Percentiles rank a stretch among this genome's conserved stretches.
Evolutionary conservation across 2,329 filamentous ascomycete genomes (phyloP).

Genomic region (Aspergillus pseudoviridinutans): DNA sequence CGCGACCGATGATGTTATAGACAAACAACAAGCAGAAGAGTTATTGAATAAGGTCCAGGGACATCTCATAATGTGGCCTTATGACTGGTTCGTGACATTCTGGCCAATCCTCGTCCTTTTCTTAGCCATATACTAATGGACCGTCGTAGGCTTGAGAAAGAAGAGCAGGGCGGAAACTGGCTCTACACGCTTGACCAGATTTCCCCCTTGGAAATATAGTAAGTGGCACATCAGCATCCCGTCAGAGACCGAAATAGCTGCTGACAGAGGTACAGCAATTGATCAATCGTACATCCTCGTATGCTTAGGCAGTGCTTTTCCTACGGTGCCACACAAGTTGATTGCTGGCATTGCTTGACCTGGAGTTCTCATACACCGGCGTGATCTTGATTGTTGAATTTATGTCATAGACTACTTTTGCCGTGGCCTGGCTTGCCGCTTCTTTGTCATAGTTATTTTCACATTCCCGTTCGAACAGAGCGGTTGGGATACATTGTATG

Average conservation of each 20-base stretch:
- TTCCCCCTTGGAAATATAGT: slow-evolving; percentile 92
- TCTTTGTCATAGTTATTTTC: not conserved
- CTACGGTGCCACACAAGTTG: not conserved
- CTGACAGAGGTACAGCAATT: slow-evolving; percentile 27
- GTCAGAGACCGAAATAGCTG: not conserved
- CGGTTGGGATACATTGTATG: slow-evolving; percentile 2
- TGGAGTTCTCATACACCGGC: not conserved
- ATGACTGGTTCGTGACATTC: slow-evolving; percentile 65
- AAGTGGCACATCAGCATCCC: slow-evolving; percentile 17
- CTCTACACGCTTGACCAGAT: slow-evolving; percentile 94
- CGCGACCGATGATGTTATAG: slow-evolving; percentile 69
- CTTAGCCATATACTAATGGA: slow-evolving; percentile 9
- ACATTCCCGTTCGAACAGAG: not conserved
- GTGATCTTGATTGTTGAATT: not conserved
- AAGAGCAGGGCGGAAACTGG: slow-evolving; percentile 94
- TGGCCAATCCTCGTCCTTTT: slow-evolving; percentile 5
- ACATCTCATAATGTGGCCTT: slow-evolving; percentile 85
- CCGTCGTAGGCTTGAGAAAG: slow-evolving; percentile 64
- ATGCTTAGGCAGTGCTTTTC: not conserved
- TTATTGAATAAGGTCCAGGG: slow-evolving; percentile 80
- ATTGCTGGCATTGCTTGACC: not conserved
- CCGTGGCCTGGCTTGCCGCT: not conserved
- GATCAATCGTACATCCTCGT: slow-evolving; percentile 9
- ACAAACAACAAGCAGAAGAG: slow-evolving; percentile 72
- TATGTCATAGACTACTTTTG: not conserved